phyloP scores from a whole-genome alignment of 306 rosid genomes.

The Prinsepia uniflora region DNA sequence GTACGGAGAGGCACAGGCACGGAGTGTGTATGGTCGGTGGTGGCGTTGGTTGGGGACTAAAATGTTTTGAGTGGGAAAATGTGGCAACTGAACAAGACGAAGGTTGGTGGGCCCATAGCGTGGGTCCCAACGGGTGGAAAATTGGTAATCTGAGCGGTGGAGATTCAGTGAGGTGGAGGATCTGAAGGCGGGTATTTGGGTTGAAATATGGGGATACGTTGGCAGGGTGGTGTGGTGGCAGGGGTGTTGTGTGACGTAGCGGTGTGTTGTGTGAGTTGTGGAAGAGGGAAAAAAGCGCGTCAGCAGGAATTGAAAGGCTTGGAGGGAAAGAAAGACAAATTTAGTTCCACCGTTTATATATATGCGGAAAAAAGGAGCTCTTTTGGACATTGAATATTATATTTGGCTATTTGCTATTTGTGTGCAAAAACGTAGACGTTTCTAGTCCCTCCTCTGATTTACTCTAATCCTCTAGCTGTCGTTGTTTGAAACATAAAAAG shows the following conservation, averaged over 20 bases:
- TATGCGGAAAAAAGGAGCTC: background rate
- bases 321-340: background rate
- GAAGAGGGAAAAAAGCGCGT: background rate
- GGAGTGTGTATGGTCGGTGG: background rate
- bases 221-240: slow-evolving; percentile 6
- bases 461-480: background rate
- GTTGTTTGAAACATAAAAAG: no score
- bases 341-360: background rate
- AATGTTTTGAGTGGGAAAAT: background rate
- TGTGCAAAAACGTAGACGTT: no score
- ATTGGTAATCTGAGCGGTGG: background rate
- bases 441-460: background rate
- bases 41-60: background rate
- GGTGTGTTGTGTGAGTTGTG: background rate
- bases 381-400: background rate
- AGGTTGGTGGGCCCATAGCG: background rate
- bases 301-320: background rate
- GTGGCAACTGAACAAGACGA: background rate
- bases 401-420: background rate
- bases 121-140: background rate
- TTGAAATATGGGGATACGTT: background rate
- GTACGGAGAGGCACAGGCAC: background rate
- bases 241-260: background rate
- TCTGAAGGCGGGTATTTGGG: background rate
- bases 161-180: background rate